Percentiles rank a stretch among this genome's conserved stretches.
Evolutionary conservation across 305 asterid genomes (phyloP).

Genomic region (Fraxinus floribunda): DNA sequence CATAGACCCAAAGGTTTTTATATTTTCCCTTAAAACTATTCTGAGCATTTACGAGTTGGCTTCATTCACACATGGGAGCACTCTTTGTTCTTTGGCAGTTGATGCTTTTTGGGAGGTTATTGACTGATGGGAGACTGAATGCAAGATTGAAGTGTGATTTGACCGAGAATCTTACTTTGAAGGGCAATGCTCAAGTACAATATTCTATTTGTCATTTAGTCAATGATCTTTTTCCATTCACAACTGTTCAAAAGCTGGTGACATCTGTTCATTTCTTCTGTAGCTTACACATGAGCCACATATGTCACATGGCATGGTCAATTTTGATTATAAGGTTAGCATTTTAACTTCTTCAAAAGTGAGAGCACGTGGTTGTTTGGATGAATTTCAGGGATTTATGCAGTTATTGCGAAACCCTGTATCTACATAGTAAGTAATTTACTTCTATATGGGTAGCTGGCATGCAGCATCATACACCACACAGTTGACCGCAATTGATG

Average conservation of each 20-base stretch:
- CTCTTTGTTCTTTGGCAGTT: conserved; percentile 44
- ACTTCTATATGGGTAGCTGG: neutral
- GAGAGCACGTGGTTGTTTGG: conserved; percentile 6
- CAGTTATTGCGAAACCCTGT: neutral
- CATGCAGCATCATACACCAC: neutral
- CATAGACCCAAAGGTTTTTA: conserved; percentile 71
- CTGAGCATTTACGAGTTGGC: too few relatives aligned
- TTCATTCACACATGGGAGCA: too few relatives aligned
- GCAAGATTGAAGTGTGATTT: conserved; percentile 92
- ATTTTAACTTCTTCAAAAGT: conserved; percentile 3
- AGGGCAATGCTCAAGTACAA: conserved; percentile 81
- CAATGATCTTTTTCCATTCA: neutral
- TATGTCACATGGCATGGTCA: conserved; percentile 88
- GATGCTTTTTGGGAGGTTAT: conserved; percentile 85
- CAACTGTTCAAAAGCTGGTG: neutral
- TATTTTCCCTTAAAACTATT: conserved; percentile 5
- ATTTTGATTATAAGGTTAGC: conserved; percentile 88
- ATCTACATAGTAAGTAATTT: neutral
- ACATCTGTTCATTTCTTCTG: conserved; percentile 22
- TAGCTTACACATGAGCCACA: conserved; percentile 87
- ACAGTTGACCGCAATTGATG: neutral
- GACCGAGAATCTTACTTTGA: conserved; percentile 69
- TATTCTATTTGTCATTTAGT: conserved; percentile 20
- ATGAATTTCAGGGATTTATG: conserved; percentile 3
- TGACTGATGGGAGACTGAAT: conserved; percentile 89